Percentiles rank a stretch among this genome's conserved stretches.
Conservation (phyloP, 2,329 filamentous ascomycete species). For the Penicillium sp. region DNA sequence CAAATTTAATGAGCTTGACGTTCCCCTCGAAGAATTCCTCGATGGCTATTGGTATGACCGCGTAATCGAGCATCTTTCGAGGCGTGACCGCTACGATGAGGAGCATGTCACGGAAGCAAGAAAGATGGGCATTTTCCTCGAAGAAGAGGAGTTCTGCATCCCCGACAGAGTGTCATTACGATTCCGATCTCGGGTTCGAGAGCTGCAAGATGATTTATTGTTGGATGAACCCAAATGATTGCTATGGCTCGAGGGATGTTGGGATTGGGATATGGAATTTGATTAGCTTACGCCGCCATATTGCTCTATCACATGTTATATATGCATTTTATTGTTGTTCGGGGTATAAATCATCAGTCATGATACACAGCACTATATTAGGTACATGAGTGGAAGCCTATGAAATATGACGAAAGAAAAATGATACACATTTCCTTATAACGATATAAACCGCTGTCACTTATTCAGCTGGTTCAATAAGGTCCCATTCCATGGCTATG, state of each 20-base stretch:
- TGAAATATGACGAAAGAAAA: neutral
- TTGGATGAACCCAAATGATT: neutral
- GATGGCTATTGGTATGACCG: slow-evolving; percentile 4
- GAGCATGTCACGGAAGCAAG: neutral
- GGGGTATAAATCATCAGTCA: no score
- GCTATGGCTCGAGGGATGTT: neutral
- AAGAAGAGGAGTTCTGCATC: neutral
- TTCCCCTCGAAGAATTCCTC: slow-evolving; percentile 12
- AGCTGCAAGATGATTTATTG: neutral
- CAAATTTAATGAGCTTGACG: neutral
- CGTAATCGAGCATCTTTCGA: slow-evolving; percentile 4
- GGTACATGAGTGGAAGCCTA: neutral
- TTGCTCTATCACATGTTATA: no score
- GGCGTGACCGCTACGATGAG: slow-evolving; percentile 8
- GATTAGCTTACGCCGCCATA: neutral
- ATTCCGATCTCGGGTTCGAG: neutral
- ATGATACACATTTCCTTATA: neutral
- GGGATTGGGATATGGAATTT: neutral
- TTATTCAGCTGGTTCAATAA: slow-evolving; percentile 18
- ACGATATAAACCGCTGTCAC: neutral
- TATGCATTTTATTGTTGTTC: no score
- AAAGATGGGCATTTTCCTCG: neutral
- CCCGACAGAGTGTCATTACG: neutral
- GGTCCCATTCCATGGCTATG: slow-evolving; percentile 43
- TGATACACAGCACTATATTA: no score